A percentile compares a stretch with the other conserved stretches of the same genome.
Evolutionary conservation across 169 alveolate genomes (phyloP).

Genomic region (Cryptosporidium baileyi): DNA sequence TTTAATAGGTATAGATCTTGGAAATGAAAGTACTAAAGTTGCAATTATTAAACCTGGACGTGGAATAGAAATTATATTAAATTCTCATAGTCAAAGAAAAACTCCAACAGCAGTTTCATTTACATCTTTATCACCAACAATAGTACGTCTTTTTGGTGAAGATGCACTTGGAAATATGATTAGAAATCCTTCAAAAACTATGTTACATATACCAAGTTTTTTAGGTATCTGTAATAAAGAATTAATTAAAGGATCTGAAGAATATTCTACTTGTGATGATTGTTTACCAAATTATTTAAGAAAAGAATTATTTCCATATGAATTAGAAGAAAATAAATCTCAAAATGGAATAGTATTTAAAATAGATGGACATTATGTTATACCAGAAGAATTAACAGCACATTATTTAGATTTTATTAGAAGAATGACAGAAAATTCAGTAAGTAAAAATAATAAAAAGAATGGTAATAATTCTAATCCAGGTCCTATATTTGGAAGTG

Average conservation of each 20-base stretch:
- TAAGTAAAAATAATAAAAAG: not conserved
- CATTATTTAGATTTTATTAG: conserved; percentile 74
- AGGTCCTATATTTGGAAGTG: conserved; percentile 71
- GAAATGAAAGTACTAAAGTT: conserved; percentile 78
- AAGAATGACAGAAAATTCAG: conserved; percentile 72
- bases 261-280: not conserved
- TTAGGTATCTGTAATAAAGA: conserved; percentile 71
- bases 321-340: conserved; percentile 4
- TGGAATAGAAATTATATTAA: conserved; percentile 79
- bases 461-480: conserved; percentile 5
- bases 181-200: conserved; percentile 73
- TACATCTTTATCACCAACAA: conserved; percentile 70
- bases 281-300: conserved; percentile 32
- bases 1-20: conserved; percentile 80
- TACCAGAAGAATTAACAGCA: conserved; percentile 72
- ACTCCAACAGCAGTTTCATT: conserved; percentile 74
- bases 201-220: conserved; percentile 70
- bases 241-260: conserved; percentile 58
- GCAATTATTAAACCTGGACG: conserved; percentile 81
- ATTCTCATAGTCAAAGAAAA: conserved; percentile 77
- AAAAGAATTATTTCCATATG: conserved; percentile 49
- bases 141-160: conserved; percentile 74
- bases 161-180: conserved; percentile 75
- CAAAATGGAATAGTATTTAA: conserved; percentile 5
- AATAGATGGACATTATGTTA: conserved; percentile 46